Base-by-base conservation (phyloP, 768 basidiomycete genomes). In the Amanita polypyramis region DNA sequence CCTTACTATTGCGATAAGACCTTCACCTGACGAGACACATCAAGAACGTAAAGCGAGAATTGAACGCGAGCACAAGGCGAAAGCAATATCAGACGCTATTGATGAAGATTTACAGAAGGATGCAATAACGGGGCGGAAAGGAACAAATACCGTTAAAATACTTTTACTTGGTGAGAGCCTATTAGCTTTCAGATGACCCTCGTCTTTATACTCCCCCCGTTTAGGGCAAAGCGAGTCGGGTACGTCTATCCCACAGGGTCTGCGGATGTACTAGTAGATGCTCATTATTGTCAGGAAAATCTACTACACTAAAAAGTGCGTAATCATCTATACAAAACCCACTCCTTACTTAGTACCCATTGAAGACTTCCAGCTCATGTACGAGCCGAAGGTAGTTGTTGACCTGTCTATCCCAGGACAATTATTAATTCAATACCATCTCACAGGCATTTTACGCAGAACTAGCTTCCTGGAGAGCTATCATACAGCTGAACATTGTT, bases 141-240 rank as follows among this genome's bases (percentile, higher is more conserved):
- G 56, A 6, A 64, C 72, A 0, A 75, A 65, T 49, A 67, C 77
- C 0, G 62, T 80, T 51, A 82, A 80, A 58, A 73, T 83, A 17
- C 64, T 83, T 5, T 61, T 82, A 1, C 68, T 83, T 19, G 81
- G 81, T 82, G 53, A 55, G 74, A 10, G 27, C 2, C 10, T 10
- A 6, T 48, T 32, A 12, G 19, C 2, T 30, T 15, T 47, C 11
- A 15, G 14, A 37, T n/a, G 7, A 27, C 21, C 30, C 50, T 33
- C 32, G 50, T 43, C 43, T 37, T 1, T 15, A 25, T 9, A n/a
- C 33, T 27, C 12, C 33, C 23, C 17, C 25, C 10, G 5, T 41
- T 25, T 47, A 81, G 86, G 86, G 17, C 86, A 88, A 66, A 85
- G 82, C 58, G 85, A 89, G 71, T 86, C 82, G 49, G 85, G 85